A percentile compares a stretch with the other conserved stretches of the same genome.
Conservation (phyloP, 2,329 filamentous ascomycete genomes). For the Epichloe glyceriae region DNA sequence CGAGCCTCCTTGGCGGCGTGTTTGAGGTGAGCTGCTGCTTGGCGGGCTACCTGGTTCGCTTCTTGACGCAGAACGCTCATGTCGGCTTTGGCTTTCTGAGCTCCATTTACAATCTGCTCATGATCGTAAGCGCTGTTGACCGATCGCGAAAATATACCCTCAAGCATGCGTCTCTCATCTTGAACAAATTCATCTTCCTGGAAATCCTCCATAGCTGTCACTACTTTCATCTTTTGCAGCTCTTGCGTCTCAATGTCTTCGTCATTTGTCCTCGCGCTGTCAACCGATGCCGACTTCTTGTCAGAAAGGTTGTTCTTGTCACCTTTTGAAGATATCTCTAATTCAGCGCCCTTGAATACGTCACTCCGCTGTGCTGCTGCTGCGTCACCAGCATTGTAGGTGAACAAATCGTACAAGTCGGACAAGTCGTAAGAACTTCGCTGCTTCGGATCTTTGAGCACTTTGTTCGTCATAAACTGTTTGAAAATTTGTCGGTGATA, state of each 20-base stretch:
- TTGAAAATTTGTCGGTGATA: slow-evolving; percentile 99
- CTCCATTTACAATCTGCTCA: slow-evolving; percentile 76
- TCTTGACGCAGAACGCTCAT: slow-evolving; percentile 68
- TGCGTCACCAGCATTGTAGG: slow-evolving; percentile 40
- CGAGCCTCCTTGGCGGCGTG: slow-evolving; percentile 61
- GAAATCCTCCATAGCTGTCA: slow-evolving; percentile 54
- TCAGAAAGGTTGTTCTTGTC: slow-evolving; percentile 2
- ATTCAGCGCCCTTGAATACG: slow-evolving; percentile 78
- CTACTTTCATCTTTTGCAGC: slow-evolving; percentile 41
- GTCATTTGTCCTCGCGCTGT: slow-evolving; percentile 4
- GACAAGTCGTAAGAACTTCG: slow-evolving; percentile 80
- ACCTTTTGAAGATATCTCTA: slow-evolving; percentile 24
- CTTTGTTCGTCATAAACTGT: slow-evolving; percentile 93
- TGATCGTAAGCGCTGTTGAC: slow-evolving; percentile 91
- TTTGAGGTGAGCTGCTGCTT: slow-evolving; percentile 65
- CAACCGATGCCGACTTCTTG: slow-evolving; percentile 6
- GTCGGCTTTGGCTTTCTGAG: slow-evolving; percentile 58
- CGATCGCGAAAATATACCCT: slow-evolving; percentile 75
- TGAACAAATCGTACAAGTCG: slow-evolving; percentile 87
- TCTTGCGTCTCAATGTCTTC: slow-evolving; percentile 24
- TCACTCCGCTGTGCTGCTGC: slow-evolving; percentile 63
- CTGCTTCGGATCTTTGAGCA: slow-evolving; percentile 87
- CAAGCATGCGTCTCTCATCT: slow-evolving; percentile 68
- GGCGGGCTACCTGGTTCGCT: slow-evolving; percentile 63
- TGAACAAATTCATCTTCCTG: slow-evolving; percentile 36